Evolutionary conservation across 495 filamentous ascomycete genomes (phyloP).

Genomic region (Penicillium ochrochloron): DNA sequence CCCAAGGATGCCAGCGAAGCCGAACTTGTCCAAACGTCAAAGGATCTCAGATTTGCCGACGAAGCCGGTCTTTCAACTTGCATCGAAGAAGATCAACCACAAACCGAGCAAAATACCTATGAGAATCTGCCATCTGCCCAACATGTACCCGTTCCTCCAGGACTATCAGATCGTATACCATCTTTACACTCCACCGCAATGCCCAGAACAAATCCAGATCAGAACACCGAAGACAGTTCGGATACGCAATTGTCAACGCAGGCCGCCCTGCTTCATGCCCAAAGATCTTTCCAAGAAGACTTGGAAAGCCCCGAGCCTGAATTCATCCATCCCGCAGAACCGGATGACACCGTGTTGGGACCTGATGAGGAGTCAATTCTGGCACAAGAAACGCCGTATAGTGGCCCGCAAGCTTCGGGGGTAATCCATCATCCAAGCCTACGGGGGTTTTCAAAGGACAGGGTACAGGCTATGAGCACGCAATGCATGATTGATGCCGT

Average conservation of each 20-base stretch:
- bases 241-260: conserved; percentile 54
- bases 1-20: background rate
- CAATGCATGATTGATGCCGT: conserved; percentile 56
- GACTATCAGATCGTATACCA: conserved; percentile 37
- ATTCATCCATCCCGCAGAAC: conserved; percentile 14
- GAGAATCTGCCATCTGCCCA: conserved; percentile 50
- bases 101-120: conserved; percentile 32
- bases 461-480: conserved; percentile 47
- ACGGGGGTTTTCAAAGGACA: conserved; percentile 18
- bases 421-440: conserved; percentile 7
- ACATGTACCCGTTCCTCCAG: conserved; percentile 30
- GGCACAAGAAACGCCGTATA: conserved; percentile 45
- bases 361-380: conserved; percentile 22
- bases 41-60: conserved; percentile 27
- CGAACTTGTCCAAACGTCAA: conserved; percentile 10
- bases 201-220: conserved; percentile 29
- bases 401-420: conserved; percentile 25
- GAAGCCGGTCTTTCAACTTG: conserved; percentile 16
- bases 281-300: conserved; percentile 53
- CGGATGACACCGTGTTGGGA: conserved; percentile 23
- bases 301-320: conserved; percentile 39
- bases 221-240: conserved; percentile 25
- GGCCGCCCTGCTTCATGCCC: conserved; percentile 52
- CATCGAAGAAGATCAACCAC: conserved; percentile 1
- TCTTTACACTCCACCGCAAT: conserved; percentile 47